Percentiles rank a stretch among this genome's conserved stretches.
Conservation (phyloP, 768 basidiomycete species). For the Cubamyces sp. region DNA sequence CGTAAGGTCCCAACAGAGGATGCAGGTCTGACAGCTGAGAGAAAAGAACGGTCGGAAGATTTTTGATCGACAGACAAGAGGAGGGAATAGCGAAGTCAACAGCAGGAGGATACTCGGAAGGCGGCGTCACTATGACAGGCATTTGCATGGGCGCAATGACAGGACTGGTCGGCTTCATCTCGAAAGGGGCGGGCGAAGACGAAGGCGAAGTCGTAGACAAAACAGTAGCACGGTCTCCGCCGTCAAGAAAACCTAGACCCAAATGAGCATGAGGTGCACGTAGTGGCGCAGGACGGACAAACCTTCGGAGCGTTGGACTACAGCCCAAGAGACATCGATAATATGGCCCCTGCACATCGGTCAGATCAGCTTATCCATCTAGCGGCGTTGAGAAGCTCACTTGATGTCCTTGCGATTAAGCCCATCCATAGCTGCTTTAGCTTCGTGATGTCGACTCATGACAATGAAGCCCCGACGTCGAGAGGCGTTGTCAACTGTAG, state of each 20-base stretch:
- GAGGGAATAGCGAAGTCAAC: constrained; percentile 15
- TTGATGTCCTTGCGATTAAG: constrained; percentile 73
- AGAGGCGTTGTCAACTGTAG: constrained; percentile 83
- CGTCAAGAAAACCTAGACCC: constrained; percentile 72
- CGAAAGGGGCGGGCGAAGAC: constrained; percentile 34
- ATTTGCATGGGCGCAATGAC: constrained; percentile 29
- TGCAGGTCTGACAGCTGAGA: constrained; percentile 67
- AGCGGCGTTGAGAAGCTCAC: constrained; percentile 40
- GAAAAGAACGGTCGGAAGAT: constrained; percentile 69
- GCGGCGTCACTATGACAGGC: constrained; percentile 27
- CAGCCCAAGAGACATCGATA: constrained; percentile 86
- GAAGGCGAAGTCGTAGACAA: constrained; percentile 51
- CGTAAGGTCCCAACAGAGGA: constrained; percentile 77
- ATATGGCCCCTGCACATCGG: constrained; percentile 58
- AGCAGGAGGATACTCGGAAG: constrained; percentile 19
- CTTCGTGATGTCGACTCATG: constrained; percentile 76
- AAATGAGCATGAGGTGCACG: constrained; percentile 9
- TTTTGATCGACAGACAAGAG: constrained; percentile 57
- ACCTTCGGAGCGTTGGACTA: constrained; percentile 87
- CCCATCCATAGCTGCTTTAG: constrained; percentile 65
- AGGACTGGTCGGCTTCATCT: constrained; percentile 33
- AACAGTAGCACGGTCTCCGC: constrained; percentile 73
- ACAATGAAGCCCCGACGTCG: constrained; percentile 84
- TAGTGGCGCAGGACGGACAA: background rate
- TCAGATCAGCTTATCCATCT: constrained; percentile 10